Percentiles rank a stretch among this genome's conserved stretches.
Conservation (phyloP, 768 basidiomycete genomes). For the Auricularia sp. region DNA sequence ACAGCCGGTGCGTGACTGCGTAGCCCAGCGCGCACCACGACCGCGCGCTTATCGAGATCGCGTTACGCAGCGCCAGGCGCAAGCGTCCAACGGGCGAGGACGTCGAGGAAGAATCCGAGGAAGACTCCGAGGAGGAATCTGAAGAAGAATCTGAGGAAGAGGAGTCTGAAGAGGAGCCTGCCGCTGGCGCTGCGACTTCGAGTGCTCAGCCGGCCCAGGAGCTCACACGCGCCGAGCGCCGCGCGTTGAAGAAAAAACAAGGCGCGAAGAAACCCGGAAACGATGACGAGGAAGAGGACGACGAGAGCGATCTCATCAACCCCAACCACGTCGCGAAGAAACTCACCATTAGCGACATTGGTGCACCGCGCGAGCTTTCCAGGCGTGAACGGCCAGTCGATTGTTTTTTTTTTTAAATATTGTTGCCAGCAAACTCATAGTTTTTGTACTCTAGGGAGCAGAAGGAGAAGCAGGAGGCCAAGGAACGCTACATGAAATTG, state of each 20-base stretch:
- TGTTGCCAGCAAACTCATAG: background rate
- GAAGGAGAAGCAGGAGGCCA: conserved; percentile 85
- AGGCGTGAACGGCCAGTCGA: conserved; percentile 50
- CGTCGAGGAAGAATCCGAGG: conserved; percentile 31
- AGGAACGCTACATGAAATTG: conserved; percentile 82
- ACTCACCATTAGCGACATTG: conserved; percentile 67
- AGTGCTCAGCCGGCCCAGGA: conserved; percentile 24
- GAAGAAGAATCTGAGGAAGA: conserved; percentile 29
- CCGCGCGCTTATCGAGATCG: conserved; percentile 5
- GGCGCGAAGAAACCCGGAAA: conserved; percentile 34
- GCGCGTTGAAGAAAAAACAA: conserved; percentile 78
- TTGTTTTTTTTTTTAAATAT: background rate
- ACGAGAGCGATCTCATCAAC: conserved; percentile 66
- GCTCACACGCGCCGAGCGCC: conserved; percentile 60
- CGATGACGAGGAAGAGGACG: conserved; percentile 41
- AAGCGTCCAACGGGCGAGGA: conserved; percentile 23
- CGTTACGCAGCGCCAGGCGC: background rate
- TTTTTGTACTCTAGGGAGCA: conserved; percentile 48
- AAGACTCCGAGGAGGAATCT: conserved; percentile 37
- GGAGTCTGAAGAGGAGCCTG: conserved; percentile 18
- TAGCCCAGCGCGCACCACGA: too few species aligned
- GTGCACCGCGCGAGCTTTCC: conserved; percentile 47
- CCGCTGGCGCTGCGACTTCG: conserved; percentile 11
- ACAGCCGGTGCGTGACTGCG: conserved; percentile 32
- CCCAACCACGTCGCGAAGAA: conserved; percentile 65